Conservation (phyloP, 2,329 filamentous ascomycete genomes). For the Tolypocladium endophyticum region DNA sequence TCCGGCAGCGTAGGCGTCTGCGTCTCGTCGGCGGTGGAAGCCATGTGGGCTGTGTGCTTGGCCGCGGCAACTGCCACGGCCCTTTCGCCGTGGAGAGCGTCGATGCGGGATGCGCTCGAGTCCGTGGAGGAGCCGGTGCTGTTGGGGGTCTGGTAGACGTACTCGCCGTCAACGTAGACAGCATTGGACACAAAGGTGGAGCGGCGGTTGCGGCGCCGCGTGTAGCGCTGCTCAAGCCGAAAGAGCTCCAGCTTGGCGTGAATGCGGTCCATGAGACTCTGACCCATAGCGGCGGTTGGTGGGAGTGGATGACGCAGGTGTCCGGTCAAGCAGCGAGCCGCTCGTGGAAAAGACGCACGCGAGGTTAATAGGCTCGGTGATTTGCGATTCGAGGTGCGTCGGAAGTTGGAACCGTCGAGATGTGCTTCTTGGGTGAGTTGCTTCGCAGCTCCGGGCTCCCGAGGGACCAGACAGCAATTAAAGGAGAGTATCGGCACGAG, state of each 20-base stretch:
- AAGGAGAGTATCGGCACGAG: slow-evolving; percentile 1
- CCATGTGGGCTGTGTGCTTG: slow-evolving; percentile 8
- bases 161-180: slow-evolving; percentile 91
- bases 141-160: slow-evolving; percentile 64
- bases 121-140: slow-evolving; percentile 46
- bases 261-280: slow-evolving; percentile 47
- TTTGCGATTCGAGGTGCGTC: background rate
- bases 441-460: background rate
- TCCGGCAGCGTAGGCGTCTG: slow-evolving; percentile 16
- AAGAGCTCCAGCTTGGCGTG: slow-evolving; percentile 76
- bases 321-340: background rate
- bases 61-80: slow-evolving; percentile 14
- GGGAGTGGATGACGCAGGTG: background rate
- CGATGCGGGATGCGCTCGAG: slow-evolving; percentile 23
- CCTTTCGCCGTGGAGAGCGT: slow-evolving; percentile 25
- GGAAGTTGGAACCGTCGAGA: background rate
- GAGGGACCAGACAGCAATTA: background rate
- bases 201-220: slow-evolving; percentile 73
- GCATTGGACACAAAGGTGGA: slow-evolving; percentile 84
- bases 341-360: background rate
- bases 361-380: too few relatives aligned
- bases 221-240: slow-evolving; percentile 91
- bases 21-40: slow-evolving; percentile 14
- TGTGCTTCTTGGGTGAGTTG: background rate
- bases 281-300: slow-evolving; percentile 28